These are phyloP conservation scores for Rhodotorula sp. DNA, from an alignment of 1,284 basidiomycete genomes.

Conservation along the genomic window DNA sequence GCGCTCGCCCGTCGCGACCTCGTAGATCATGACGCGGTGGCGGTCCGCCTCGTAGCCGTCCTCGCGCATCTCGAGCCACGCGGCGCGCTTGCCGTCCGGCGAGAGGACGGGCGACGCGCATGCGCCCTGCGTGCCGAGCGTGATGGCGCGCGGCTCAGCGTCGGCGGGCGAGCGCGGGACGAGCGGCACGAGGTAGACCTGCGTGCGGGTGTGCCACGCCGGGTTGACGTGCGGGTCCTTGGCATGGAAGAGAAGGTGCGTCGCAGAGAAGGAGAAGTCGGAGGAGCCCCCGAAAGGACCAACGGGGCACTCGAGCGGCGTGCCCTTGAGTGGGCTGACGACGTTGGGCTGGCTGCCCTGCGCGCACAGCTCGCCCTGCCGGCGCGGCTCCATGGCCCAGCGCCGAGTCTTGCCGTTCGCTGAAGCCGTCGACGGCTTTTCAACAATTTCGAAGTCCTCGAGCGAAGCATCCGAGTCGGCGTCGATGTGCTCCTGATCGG, in stretches of 20 bases:
- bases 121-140: constrained; percentile 79
- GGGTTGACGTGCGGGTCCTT: constrained; percentile 67
- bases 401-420: constrained; percentile 57
- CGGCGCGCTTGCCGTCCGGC: constrained; percentile 62
- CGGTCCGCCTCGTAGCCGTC: constrained; percentile 75
- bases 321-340: constrained; percentile 34
- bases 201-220: constrained; percentile 77
- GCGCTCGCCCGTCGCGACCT: constrained; percentile 61
- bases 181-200: constrained; percentile 58
- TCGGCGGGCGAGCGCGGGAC: constrained; percentile 51
- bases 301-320: constrained; percentile 58
- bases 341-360: neutral
- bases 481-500: neutral
- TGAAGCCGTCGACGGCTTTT: constrained; percentile 56
- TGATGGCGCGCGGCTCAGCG: constrained; percentile 56
- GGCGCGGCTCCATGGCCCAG: constrained; percentile 63
- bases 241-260: constrained; percentile 74
- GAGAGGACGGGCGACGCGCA: constrained; percentile 66
- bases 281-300: constrained; percentile 77
- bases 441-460: constrained; percentile 45
- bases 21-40: constrained; percentile 69
- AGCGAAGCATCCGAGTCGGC: constrained; percentile 3
- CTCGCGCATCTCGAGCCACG: constrained; percentile 79
- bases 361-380: neutral
- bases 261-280: constrained; percentile 71